Conservation (phyloP, 257 asterid species). For the Lavandula angustifolia region DNA sequence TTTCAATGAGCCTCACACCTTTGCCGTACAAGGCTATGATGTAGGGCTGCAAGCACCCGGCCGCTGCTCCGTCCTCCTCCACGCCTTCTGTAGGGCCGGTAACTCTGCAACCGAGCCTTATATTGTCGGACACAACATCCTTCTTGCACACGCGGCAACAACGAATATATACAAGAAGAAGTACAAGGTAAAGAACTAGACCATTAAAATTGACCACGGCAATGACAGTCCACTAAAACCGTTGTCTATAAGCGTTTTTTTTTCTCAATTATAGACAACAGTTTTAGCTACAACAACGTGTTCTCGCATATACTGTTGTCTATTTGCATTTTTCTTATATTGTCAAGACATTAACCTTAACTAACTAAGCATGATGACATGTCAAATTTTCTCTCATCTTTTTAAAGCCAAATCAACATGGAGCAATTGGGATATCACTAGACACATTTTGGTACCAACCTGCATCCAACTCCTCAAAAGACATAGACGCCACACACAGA, state of each 20-base stretch:
- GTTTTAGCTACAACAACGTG: too few relatives aligned
- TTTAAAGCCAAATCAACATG: conserved; percentile 52
- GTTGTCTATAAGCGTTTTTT: too few relatives aligned
- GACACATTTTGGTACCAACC: conserved; percentile 80
- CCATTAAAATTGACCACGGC: too few relatives aligned
- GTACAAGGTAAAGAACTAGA: conserved; percentile 73
- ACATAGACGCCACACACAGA: conserved; percentile 61
- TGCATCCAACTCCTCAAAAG: conserved; percentile 46
- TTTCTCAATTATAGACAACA: too few relatives aligned
- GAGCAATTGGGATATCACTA: conserved; percentile 66
- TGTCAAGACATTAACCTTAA: too few relatives aligned
- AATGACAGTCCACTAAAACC: too few relatives aligned
- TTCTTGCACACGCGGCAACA: conserved; percentile 65
- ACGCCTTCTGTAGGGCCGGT: conserved; percentile 59
- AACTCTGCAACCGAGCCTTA: conserved; percentile 87
- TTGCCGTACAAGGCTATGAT: conserved; percentile 74
- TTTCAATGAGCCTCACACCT: conserved; percentile 83
- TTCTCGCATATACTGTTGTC: too few relatives aligned
- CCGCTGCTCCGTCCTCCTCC: conserved; percentile 67
- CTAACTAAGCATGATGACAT: too few relatives aligned
- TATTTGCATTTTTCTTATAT: too few relatives aligned
- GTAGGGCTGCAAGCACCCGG: conserved; percentile 77
- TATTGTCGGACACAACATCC: conserved; percentile 64
- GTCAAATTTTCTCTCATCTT: not conserved
- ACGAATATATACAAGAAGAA: conserved; percentile 55